A percentile compares a stretch with the other conserved stretches of the same genome.
Evolutionary conservation across 1,284 basidiomycete genomes (phyloP).

Genomic region (Filobasidium uniguttulatum): DNA sequence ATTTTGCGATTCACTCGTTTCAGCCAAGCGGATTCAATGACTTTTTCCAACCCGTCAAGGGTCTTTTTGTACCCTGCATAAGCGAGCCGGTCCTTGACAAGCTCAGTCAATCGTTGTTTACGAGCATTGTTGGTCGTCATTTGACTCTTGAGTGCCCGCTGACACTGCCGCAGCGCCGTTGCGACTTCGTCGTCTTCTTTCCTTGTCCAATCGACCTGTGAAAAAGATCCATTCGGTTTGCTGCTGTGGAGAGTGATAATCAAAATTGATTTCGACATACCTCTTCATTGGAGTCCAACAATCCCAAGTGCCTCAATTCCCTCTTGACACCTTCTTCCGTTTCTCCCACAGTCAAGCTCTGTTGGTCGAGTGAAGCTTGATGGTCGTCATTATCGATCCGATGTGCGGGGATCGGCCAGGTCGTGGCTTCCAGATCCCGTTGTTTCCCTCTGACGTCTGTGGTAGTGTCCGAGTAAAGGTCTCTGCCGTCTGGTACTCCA

Average conservation of each 20-base stretch:
- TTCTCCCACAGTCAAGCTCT: conserved; percentile 39
- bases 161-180: conserved; percentile 72
- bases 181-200: conserved; percentile 87
- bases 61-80: conserved; percentile 74
- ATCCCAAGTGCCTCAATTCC: conserved; percentile 42
- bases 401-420: conserved; percentile 14
- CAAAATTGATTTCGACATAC: conserved; percentile 29
- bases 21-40: conserved; percentile 45
- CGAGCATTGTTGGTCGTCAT: conserved; percentile 69
- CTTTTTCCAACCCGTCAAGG: conserved; percentile 68
- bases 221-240: too few relatives aligned
- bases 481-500: too few relatives aligned
- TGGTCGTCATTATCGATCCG: conserved; percentile 5
- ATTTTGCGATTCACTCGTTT: conserved; percentile 46
- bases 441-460: conserved; percentile 37
- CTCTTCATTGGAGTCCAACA: conserved; percentile 41
- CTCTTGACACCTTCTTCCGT: conserved; percentile 43
- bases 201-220: conserved; percentile 64
- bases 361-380: conserved; percentile 5
- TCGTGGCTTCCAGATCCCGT: conserved; percentile 41
- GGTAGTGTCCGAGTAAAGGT: too few relatives aligned
- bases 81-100: conserved; percentile 75
- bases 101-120: conserved; percentile 53
- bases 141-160: conserved; percentile 63
- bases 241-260: too few relatives aligned